phyloP scores from a whole-genome alignment of 2,329 filamentous ascomycete genomes.

The Decorospora gaudefroyi region DNA sequence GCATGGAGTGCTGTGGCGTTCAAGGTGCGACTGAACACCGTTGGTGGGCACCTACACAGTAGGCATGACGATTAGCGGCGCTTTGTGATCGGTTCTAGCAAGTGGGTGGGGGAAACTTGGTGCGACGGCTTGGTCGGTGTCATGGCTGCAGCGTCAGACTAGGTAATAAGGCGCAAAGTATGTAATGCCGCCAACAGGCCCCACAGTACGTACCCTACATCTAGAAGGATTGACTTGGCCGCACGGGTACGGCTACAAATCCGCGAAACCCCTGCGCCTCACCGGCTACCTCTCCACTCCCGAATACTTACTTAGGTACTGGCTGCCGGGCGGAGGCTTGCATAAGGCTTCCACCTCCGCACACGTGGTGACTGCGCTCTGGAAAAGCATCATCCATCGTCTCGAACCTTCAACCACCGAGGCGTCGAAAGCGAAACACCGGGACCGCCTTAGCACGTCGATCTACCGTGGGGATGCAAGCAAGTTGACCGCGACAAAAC shows the following conservation, averaged over 20 bases:
- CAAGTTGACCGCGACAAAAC: slow-evolving; percentile 1
- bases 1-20: slow-evolving; percentile 12
- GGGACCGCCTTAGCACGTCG: not conserved
- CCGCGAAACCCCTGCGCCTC: slow-evolving; percentile 1
- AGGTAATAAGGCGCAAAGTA: slow-evolving; percentile 2
- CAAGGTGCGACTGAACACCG: slow-evolving; percentile 4
- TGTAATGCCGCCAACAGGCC: no score
- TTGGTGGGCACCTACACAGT: slow-evolving; percentile 4
- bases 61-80: slow-evolving; percentile 7
- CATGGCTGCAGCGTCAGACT: slow-evolving; percentile 1
- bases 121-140: slow-evolving; percentile 5
- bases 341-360: slow-evolving; percentile 1
- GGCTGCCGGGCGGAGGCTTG: slow-evolving; percentile 3
- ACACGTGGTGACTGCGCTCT: not conserved
- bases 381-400: no score
- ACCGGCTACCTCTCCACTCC: slow-evolving; percentile 2
- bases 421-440: slow-evolving; percentile 2
- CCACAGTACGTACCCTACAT: not conserved
- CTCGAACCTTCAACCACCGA: not conserved
- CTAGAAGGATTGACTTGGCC: slow-evolving; percentile 1
- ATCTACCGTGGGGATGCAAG: slow-evolving; percentile 4
- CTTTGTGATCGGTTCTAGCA: slow-evolving; percentile 8
- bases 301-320: slow-evolving; percentile 1
- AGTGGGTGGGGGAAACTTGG: slow-evolving; percentile 1
- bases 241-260: slow-evolving; percentile 10